A percentile compares a stretch with the other conserved stretches of the same genome.
Conservation (phyloP, 352 stramenopile species). For the Phytophthora cajani region DNA sequence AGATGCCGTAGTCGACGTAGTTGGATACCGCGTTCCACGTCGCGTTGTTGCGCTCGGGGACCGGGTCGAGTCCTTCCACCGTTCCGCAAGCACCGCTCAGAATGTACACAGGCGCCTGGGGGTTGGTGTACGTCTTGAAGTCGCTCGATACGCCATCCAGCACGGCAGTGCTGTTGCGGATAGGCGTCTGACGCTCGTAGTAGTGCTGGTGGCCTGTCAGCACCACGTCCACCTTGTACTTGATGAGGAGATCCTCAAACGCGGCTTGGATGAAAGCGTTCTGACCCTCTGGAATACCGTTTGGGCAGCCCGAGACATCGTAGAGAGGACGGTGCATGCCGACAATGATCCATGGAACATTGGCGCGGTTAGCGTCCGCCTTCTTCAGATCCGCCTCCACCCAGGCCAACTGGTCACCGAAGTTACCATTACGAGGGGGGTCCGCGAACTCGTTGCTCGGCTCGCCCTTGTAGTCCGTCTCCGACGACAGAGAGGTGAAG, state of each 20-base stretch:
- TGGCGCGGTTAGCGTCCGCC: conserved; percentile 49
- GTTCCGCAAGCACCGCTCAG: conserved; percentile 41
- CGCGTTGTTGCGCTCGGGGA: conserved; percentile 20
- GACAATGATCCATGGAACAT: conserved; percentile 61
- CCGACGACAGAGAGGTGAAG: conserved; percentile 79
- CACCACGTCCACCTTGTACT: conserved; percentile 54
- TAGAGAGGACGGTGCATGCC: conserved; percentile 60
- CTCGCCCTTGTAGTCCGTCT: conserved; percentile 65
- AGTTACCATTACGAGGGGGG: conserved; percentile 46
- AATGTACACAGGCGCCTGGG: conserved; percentile 48
- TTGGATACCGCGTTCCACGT: conserved; percentile 41
- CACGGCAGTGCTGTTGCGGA: conserved; percentile 27
- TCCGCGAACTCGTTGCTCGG: conserved; percentile 51
- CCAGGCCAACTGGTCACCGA: conserved; percentile 61
- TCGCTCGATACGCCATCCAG: conserved; percentile 39
- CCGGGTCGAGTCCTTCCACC: conserved; percentile 32
- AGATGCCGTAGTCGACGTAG: conserved; percentile 44
- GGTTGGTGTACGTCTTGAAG: conserved; percentile 39
- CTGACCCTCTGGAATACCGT: conserved; percentile 40
- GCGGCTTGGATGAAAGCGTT: conserved; percentile 45
- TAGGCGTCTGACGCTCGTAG: conserved; percentile 43
- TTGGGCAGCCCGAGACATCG: conserved; percentile 16
- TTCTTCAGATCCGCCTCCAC: conserved; percentile 57
- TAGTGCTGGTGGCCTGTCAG: conserved; percentile 47
- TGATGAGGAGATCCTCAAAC: conserved; percentile 57